phyloP scores from a whole-genome alignment of 2,329 filamentous ascomycete genomes.

The Aspergillus sp. region DNA sequence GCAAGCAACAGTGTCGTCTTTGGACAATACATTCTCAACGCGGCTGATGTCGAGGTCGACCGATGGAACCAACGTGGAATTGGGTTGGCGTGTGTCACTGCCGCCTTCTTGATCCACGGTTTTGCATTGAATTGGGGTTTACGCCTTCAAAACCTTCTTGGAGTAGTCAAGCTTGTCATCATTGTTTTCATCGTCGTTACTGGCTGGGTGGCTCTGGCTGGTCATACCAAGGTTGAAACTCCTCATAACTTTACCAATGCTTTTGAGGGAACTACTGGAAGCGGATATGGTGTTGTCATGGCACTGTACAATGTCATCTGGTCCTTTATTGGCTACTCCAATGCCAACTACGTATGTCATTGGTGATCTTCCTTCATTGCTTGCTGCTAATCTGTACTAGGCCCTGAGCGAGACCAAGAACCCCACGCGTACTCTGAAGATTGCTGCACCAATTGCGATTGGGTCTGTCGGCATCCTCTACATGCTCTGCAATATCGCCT shows the following conservation, averaged over 20 bases:
- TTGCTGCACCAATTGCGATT: conserved; percentile 57
- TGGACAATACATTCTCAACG: conserved; percentile 53
- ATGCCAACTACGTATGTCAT: conserved; percentile 60
- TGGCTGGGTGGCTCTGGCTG: conserved; percentile 41
- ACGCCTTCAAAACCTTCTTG: conserved; percentile 51
- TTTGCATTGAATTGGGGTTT: conserved; percentile 50
- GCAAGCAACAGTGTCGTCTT: conserved; percentile 55
- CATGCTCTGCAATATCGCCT: conserved; percentile 59
- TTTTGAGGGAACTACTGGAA: conserved; percentile 39
- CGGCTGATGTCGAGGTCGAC: conserved; percentile 41
- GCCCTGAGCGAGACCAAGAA: conserved; percentile 57
- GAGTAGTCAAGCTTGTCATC: conserved; percentile 52
- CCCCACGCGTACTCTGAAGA: conserved; percentile 58
- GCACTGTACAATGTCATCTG: conserved; percentile 63
- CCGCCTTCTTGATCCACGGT: conserved; percentile 50
- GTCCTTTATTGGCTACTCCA: conserved; percentile 61
- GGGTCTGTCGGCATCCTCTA: conserved; percentile 56
- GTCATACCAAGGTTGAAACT: conserved; percentile 36
- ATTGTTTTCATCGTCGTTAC: conserved; percentile 49
- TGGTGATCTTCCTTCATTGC: neutral
- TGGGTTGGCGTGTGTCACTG: conserved; percentile 49
- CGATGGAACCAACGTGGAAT: conserved; percentile 53
- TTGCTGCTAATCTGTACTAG: conserved; percentile 25
- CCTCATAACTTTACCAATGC: conserved; percentile 40
- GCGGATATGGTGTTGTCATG: conserved; percentile 53